A percentile compares a stretch with the other conserved stretches of the same genome.
These are phyloP conservation scores for Ambrosia hybrid DNA, from an alignment of 140 eudicot species.

Conservation along the genomic window DNA sequence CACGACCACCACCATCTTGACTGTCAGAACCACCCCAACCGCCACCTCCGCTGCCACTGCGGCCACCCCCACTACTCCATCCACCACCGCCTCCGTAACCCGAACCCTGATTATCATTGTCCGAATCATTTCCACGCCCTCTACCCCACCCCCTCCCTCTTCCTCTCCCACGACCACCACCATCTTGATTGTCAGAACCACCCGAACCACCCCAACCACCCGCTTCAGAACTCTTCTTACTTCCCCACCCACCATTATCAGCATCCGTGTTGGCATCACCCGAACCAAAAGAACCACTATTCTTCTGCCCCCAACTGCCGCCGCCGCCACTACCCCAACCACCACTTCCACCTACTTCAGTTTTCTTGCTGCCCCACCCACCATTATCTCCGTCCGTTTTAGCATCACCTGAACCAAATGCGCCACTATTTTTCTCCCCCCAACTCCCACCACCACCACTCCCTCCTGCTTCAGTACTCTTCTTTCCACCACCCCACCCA, in stretches of 20 bases:
- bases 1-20: neutral
- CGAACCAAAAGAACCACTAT: neutral
- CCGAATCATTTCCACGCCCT: constrained; percentile 11
- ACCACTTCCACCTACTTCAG: neutral
- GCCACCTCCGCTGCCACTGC: constrained; percentile 21
- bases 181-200: constrained; percentile 15
- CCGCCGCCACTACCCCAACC: neutral
- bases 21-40: neutral
- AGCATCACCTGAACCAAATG: no score
- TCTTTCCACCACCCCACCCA: constrained; percentile 32
- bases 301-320: constrained; percentile 32
- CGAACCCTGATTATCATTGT: constrained; percentile 16
- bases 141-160: neutral
- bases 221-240: neutral
- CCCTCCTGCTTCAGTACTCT: constrained; percentile 19
- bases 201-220: constrained; percentile 23
- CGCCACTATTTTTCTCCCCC: neutral
- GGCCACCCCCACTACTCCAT: neutral
- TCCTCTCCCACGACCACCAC: constrained; percentile 9
- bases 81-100: neutral
- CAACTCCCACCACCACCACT: constrained; percentile 12
- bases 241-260: constrained; percentile 4
- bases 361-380: neutral
- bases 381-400: neutral
- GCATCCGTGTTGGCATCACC: constrained; percentile 8